A percentile compares a stretch with the other conserved stretches of the same genome.
phyloP scores from a whole-genome alignment of 2,329 filamentous ascomycete genomes.

The Scedosporium apiospermum region DNA sequence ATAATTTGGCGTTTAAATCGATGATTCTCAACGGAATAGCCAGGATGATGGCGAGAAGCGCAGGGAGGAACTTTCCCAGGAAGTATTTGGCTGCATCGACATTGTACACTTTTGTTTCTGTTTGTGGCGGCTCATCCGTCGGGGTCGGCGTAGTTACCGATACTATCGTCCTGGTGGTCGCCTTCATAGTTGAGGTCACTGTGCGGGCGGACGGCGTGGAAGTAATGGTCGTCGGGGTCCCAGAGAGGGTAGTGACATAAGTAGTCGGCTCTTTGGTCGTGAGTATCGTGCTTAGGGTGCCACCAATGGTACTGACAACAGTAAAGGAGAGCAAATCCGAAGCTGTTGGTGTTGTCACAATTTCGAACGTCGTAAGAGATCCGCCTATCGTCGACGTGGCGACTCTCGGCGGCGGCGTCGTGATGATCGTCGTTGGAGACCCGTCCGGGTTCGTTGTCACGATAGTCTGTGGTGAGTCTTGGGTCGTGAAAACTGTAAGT shows the following conservation, averaged over 20 bases:
- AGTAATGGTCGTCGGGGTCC: constrained; percentile 15
- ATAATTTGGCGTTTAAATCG: constrained; percentile 28
- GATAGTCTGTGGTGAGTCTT: constrained; percentile 14
- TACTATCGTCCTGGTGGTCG: constrained; percentile 15
- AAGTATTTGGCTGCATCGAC: constrained; percentile 24
- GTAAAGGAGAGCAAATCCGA: constrained; percentile 12
- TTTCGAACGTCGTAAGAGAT: constrained; percentile 14
- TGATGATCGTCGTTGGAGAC: constrained; percentile 14
- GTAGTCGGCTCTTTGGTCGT: constrained; percentile 13
- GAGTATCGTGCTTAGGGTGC: constrained; percentile 10
- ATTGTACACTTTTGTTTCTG: constrained; percentile 13
- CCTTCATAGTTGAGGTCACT: constrained; percentile 13
- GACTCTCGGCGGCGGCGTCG: constrained; percentile 14
- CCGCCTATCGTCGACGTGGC: constrained; percentile 18
- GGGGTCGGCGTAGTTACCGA: constrained; percentile 11
- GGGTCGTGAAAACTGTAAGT: constrained; percentile 14
- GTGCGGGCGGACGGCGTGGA: constrained; percentile 17
- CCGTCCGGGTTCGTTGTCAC: constrained; percentile 15
- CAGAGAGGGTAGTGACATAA: constrained; percentile 16
- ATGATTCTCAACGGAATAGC: constrained; percentile 29
- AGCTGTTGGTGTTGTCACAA: constrained; percentile 18
- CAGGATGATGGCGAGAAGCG: constrained; percentile 28
- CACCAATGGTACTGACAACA: constrained; percentile 16
- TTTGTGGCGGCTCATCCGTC: constrained; percentile 1
- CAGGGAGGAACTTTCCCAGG: constrained; percentile 30